Evolutionary conservation across 306 rosid species (phyloP).

Genomic region (Vicia faba): DNA sequence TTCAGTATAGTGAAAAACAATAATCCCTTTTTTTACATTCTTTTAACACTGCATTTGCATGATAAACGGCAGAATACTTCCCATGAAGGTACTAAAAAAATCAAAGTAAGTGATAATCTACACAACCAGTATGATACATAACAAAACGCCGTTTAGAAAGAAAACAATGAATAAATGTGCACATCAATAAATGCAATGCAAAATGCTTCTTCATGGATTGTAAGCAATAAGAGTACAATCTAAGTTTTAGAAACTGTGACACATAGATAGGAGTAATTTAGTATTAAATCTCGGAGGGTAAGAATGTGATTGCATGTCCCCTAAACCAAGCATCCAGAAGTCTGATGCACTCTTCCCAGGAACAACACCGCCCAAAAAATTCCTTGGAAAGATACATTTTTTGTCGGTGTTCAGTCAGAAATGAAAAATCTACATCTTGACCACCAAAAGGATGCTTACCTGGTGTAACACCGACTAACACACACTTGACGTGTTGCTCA

Average conservation of each 20-base stretch:
- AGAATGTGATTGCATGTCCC: conserved; percentile 77
- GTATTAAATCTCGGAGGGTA: conserved; percentile 24
- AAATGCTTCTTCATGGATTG: conserved; percentile 26
- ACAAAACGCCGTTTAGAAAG: too few species aligned
- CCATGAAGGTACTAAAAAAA: conserved; percentile 9
- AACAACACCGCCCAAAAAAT: conserved; percentile 76
- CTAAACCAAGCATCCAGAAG: conserved; percentile 99
- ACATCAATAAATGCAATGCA: conserved; percentile 14
- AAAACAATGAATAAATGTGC: conserved; percentile 18
- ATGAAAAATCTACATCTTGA: conserved; percentile 83
- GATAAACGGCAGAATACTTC: conserved; percentile 13
- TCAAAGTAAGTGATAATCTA: conserved; percentile 12
- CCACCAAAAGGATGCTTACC: conserved; percentile 80
- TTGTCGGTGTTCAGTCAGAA: too few species aligned
- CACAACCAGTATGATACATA: conserved; percentile 5
- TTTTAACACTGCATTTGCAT: conserved; percentile 16
- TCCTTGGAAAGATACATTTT: conserved; percentile 90
- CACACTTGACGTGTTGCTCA: conserved; percentile 64
- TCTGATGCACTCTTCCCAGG: conserved; percentile 75
- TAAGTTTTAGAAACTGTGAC: conserved; percentile 11
- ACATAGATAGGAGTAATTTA: not conserved
- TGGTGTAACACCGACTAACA: conserved; percentile 50
- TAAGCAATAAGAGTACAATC: conserved; percentile 22
- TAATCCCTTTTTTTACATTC: conserved; percentile 3
- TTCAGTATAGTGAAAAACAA: not conserved